Evolutionary conservation across 306 rosid genomes (phyloP).

Genomic region (Potentilla sterilis): DNA sequence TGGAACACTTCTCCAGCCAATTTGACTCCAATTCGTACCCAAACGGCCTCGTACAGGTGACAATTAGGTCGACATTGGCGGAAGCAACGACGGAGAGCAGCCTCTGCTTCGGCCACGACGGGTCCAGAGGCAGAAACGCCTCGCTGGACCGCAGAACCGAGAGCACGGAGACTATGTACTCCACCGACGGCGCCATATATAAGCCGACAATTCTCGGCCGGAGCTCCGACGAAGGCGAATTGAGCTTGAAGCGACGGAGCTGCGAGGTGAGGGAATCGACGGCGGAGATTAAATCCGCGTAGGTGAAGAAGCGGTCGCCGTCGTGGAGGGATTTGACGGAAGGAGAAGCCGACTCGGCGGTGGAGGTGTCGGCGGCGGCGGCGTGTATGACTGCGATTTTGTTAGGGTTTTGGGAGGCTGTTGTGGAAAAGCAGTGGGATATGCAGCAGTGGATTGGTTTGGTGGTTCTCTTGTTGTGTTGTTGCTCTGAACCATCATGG

Average conservation of each 20-base stretch:
- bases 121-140: slow-evolving; percentile 87
- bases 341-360: background rate
- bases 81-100: slow-evolving; percentile 50
- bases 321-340: slow-evolving; percentile 9
- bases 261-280: slow-evolving; percentile 54
- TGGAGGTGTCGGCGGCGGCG: slow-evolving; percentile 35
- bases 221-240: background rate
- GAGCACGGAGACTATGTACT: slow-evolving; percentile 71
- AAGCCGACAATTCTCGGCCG: slow-evolving; percentile 70
- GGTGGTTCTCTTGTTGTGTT: too few species aligned
- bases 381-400: slow-evolving; percentile 69
- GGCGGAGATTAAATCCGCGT: slow-evolving; percentile 48
- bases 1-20: slow-evolving; percentile 43
- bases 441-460: slow-evolving; percentile 44
- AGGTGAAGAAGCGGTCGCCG: slow-evolving; percentile 64
- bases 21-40: slow-evolving; percentile 38
- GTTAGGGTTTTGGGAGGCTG: slow-evolving; percentile 51
- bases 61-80: slow-evolving; percentile 52
- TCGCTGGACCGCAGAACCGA: slow-evolving; percentile 68
- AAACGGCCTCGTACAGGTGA: slow-evolving; percentile 45
- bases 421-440: slow-evolving; percentile 58
- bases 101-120: slow-evolving; percentile 73
- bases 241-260: background rate
- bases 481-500: background rate
- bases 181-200: slow-evolving; percentile 72